A percentile compares a stretch with the other conserved stretches of the same genome.
These are phyloP conservation scores for Mentha longifolia DNA, from an alignment of 257 asterid genomes.

Conservation along the genomic window DNA sequence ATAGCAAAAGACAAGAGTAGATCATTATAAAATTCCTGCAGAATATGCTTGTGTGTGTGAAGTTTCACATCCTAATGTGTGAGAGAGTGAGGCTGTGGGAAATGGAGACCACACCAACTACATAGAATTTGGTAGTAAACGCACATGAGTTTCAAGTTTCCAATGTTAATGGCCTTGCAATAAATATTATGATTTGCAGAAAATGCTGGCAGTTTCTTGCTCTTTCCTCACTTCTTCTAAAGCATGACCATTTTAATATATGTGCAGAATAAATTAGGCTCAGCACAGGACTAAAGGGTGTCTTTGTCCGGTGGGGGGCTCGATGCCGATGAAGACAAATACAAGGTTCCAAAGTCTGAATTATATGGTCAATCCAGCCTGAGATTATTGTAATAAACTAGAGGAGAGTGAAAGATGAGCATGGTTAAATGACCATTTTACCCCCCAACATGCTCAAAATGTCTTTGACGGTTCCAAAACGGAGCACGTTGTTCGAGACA, in stretches of 20 bases:
- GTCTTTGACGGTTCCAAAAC: not conserved
- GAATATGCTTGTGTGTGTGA: conserved; percentile 14
- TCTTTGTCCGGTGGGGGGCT: conserved; percentile 60
- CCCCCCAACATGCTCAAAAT: not conserved
- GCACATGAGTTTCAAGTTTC: conserved; percentile 56
- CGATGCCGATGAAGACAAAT: conserved; percentile 53
- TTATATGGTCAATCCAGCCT: conserved; percentile 41
- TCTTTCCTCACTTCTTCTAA: conserved; percentile 36
- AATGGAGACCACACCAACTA: conserved; percentile 28
- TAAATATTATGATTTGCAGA: conserved; percentile 32
- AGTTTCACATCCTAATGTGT: conserved; percentile 24
- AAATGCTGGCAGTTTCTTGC: conserved; percentile 34
- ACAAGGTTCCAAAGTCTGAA: conserved; percentile 38
- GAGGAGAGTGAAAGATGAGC: conserved; percentile 2
- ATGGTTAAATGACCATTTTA: conserved; percentile 22
- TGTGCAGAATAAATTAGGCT: conserved; percentile 31
- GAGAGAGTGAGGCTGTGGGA: conserved; percentile 19
- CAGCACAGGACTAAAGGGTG: conserved; percentile 40
- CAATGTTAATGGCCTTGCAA: conserved; percentile 35
- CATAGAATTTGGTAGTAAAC: conserved; percentile 33
- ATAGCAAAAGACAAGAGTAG: not conserved
- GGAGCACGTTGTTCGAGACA: not conserved
- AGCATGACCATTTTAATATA: conserved; percentile 25
- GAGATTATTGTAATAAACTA: not conserved
- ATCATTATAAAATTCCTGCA: not conserved